Conservation (phyloP, 1,284 basidiomycete species). For the Cystobasidium sp. region DNA sequence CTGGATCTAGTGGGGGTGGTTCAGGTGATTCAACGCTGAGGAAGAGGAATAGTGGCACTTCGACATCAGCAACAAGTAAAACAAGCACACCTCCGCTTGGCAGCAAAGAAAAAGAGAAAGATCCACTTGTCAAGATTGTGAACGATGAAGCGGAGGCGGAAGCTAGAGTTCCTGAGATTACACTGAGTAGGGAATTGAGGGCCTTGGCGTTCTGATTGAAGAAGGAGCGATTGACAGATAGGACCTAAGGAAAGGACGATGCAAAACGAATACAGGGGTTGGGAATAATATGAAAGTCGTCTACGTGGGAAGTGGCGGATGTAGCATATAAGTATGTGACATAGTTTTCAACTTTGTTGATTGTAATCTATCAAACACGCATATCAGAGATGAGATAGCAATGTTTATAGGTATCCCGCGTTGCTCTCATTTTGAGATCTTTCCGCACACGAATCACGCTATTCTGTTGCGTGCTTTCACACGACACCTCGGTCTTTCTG, state of each 20-base stretch:
- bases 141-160: slow-evolving; percentile 43
- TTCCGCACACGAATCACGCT: background rate
- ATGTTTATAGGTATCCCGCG: background rate
- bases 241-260: background rate
- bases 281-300: background rate
- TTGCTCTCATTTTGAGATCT: background rate
- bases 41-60: background rate
- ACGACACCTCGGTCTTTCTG: background rate
- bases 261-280: background rate
- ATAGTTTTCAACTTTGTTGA: background rate
- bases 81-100: background rate
- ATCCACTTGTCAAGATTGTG: slow-evolving; percentile 38
- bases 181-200: slow-evolving; percentile 24
- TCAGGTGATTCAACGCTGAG: slow-evolving; percentile 4
- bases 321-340: background rate
- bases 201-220: slow-evolving; percentile 10
- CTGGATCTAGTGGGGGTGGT: background rate
- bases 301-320: background rate
- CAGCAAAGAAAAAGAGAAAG: slow-evolving; percentile 28
- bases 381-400: background rate
- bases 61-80: background rate
- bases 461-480: background rate
- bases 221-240: background rate
- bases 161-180: slow-evolving; percentile 40
- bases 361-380: background rate